Evolutionary conservation across 371 early-diverging fungal genomes (phyloP), one percentile per base, ranked within the genome.

Genomic region (Racocetra persica): DNA sequence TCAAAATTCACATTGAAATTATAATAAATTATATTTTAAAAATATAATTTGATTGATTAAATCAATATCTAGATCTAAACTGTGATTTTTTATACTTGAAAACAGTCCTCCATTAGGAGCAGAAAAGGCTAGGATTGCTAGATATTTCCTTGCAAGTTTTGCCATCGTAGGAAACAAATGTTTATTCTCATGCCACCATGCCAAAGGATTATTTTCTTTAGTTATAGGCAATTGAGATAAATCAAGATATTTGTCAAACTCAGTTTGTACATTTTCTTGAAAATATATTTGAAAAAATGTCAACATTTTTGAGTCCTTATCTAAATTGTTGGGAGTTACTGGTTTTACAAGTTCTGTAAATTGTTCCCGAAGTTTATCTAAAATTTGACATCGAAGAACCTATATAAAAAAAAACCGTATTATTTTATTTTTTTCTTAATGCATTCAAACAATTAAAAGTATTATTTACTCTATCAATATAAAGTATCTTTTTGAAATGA

Each of bases 161-260:
- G 67, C 67, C 2, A 67, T 4, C 32, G 13, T 67, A 32, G 67
- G 38, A 32, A 36, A 67, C 18, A 32, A 13, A 11, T 18, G 8
- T 38, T 67, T 67, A 38, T 67, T 67, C 18, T 20, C 22, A 67
- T 38, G 3, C 45, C 36, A 67, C 67, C 14, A 67, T 38, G 22
- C 14, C 4, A 67, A 45, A 38, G 41, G 41, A 67, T 67, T 36
- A 67, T 67, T 67, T 41, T 38, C 41, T 67, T 67, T 11, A 67
- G 32, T 67, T 36, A n/a, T 2, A 11, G 20, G 22, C 20, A 32
- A 67, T 32, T 36, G 14, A 32, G 32, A 41, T 45, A 38, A n/a
- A 14, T 28, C 32, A n/a, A 26, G 67, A 67, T 28, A 36, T 1
- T n/a, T 24, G 41, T 41, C 41, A 41, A 41, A 41, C 6, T 59